Conservation (phyloP, 1,284 basidiomycete species). For the Fomitopsis palustris region DNA sequence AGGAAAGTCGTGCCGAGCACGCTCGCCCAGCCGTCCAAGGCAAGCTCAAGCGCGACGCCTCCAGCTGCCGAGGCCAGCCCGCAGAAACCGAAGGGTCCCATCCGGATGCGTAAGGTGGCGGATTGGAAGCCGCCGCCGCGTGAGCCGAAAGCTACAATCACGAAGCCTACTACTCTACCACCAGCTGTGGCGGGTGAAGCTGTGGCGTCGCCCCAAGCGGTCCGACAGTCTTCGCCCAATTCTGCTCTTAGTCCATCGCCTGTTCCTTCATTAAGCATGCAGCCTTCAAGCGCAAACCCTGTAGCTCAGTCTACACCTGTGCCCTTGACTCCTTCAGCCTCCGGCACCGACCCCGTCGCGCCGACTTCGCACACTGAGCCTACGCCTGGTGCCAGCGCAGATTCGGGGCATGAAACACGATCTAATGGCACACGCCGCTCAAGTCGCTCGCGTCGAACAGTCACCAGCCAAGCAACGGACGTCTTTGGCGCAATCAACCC, state of each 20-base stretch:
- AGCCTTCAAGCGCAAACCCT: background rate
- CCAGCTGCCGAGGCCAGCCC: slow-evolving; percentile 6
- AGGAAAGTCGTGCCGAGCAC: slow-evolving; percentile 24
- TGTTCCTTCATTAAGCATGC: too few species aligned
- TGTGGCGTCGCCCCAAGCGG: background rate
- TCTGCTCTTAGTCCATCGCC: background rate
- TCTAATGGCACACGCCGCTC: slow-evolving; percentile 35
- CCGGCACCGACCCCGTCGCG: background rate
- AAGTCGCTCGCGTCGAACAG: slow-evolving; percentile 45
- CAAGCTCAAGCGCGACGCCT: slow-evolving; percentile 2
- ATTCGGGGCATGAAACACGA: background rate
- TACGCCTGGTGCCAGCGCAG: background rate
- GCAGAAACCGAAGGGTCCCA: slow-evolving; percentile 14
- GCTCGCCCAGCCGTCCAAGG: slow-evolving; percentile 15
- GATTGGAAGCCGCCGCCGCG: slow-evolving; percentile 21
- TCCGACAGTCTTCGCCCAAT: background rate
- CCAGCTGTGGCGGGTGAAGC: background rate
- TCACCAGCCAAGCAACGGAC: slow-evolving; percentile 34
- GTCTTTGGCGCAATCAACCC: slow-evolving; percentile 32
- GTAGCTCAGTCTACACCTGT: too few species aligned
- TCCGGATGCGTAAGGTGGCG: slow-evolving; percentile 17
- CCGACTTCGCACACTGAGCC: background rate
- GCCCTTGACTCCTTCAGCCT: background rate
- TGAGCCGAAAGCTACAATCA: background rate
- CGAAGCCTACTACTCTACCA: background rate